phyloP scores from a whole-genome alignment of 1,284 basidiomycete genomes.

The Apiotrichum akiyoshidainum region DNA sequence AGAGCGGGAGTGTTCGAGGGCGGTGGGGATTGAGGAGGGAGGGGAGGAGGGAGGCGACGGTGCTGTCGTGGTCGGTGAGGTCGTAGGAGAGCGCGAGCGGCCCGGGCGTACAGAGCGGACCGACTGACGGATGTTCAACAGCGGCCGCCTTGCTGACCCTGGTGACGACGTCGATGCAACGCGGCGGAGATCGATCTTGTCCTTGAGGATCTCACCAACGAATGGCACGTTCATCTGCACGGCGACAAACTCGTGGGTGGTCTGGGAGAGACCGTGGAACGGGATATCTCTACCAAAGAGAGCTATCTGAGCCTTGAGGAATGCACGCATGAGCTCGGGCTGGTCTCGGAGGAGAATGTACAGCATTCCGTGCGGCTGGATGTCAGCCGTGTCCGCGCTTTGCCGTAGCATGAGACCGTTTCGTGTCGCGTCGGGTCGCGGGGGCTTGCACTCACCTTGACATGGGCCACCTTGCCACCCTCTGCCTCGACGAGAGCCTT shows the following conservation, averaged over 20 bases:
- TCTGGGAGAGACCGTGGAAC: slow-evolving; percentile 38
- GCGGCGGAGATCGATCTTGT: slow-evolving; percentile 7
- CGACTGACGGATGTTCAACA: neutral
- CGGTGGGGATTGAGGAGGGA: neutral
- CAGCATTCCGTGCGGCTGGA: slow-evolving; percentile 6
- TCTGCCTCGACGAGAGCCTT: slow-evolving; percentile 33
- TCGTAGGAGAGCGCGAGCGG: neutral
- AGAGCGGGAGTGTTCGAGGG: neutral
- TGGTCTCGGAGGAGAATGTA: slow-evolving; percentile 35
- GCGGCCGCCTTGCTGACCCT: neutral
- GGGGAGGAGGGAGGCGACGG: neutral
- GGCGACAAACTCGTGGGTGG: slow-evolving; percentile 35
- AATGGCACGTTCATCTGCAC: slow-evolving; percentile 35
- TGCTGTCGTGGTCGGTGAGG: neutral
- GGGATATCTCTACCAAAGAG: slow-evolving; percentile 27
- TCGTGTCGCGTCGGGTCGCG: too few relatives aligned
- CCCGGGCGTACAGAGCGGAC: neutral
- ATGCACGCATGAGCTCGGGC: slow-evolving; percentile 27
- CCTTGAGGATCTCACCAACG: slow-evolving; percentile 33
- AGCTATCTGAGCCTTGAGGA: slow-evolving; percentile 32
- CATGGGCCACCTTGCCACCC: slow-evolving; percentile 28
- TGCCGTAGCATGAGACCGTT: neutral
- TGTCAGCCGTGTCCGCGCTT: neutral
- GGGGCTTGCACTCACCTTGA: slow-evolving; percentile 13
- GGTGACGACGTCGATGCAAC: neutral